phyloP scores from a whole-genome alignment of 805 yeast genomes.

The Metschnikowia anglica region DNA sequence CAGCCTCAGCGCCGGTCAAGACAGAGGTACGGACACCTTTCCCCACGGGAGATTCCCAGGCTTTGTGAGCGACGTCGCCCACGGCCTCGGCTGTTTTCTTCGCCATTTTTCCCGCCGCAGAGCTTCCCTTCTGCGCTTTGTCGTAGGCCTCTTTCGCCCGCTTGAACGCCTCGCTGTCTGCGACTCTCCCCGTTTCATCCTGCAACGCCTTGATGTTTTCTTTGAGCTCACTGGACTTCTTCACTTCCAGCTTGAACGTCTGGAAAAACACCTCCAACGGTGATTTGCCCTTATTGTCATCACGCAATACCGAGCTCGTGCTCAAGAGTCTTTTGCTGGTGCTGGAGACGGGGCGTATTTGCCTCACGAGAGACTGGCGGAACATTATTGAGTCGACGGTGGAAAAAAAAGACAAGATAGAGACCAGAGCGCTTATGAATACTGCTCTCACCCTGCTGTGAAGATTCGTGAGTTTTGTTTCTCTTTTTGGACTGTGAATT shows the following conservation, averaged over 20 bases:
- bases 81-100: slow-evolving; percentile 91
- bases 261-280: slow-evolving; percentile 93
- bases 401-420: background rate
- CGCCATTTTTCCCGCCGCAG: slow-evolving; percentile 71
- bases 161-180: slow-evolving; percentile 91
- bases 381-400: slow-evolving; percentile 11
- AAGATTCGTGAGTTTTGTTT: no score
- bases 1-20: slow-evolving; percentile 74
- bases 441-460: background rate
- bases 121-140: slow-evolving; percentile 68
- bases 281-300: slow-evolving; percentile 40
- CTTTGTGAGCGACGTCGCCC: slow-evolving; percentile 83
- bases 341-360: slow-evolving; percentile 8
- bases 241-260: slow-evolving; percentile 88
- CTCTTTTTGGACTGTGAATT: background rate
- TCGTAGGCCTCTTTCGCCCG: slow-evolving; percentile 91
- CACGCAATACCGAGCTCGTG: slow-evolving; percentile 11
- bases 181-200: slow-evolving; percentile 92
- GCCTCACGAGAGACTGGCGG: slow-evolving; percentile 19
- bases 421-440: no score
- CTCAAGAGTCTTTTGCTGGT: slow-evolving; percentile 13
- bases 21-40: slow-evolving; percentile 85
- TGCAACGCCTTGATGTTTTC: slow-evolving; percentile 91
- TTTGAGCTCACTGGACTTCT: slow-evolving; percentile 84
- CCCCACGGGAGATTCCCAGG: slow-evolving; percentile 96